Percentiles rank a stretch among this genome's conserved stretches.
phyloP scores from a whole-genome alignment of 768 basidiomycete species.

The Mycena vulgaris region DNA sequence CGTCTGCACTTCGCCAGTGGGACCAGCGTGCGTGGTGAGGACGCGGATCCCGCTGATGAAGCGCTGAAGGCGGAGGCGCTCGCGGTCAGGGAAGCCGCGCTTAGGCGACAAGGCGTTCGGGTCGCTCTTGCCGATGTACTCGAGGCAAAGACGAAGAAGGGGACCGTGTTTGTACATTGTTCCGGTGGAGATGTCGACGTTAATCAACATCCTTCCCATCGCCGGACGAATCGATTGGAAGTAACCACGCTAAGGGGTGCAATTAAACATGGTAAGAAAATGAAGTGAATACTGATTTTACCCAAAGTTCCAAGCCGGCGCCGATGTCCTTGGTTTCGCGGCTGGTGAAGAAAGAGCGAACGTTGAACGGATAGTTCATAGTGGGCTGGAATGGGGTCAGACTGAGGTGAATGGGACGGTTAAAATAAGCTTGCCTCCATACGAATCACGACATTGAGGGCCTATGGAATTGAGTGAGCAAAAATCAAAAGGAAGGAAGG shows the following conservation, averaged over 20 bases:
- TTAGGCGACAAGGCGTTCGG: constrained; percentile 58
- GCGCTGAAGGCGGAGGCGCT: constrained; percentile 63
- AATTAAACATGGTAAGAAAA: neutral
- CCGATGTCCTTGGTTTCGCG: constrained; percentile 64
- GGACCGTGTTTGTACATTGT: constrained; percentile 76
- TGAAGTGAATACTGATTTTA: neutral
- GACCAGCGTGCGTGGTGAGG: constrained; percentile 39
- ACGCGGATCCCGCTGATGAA: constrained; percentile 62
- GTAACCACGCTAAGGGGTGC: constrained; percentile 74
- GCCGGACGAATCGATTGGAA: constrained; percentile 76
- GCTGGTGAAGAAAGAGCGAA: constrained; percentile 73
- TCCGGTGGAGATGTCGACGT: constrained; percentile 76
- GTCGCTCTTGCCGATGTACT: constrained; percentile 54
- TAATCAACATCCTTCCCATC: constrained; percentile 67
- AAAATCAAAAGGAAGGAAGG: constrained; percentile 21
- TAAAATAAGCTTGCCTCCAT: constrained; percentile 54
- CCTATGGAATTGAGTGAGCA: constrained; percentile 49
- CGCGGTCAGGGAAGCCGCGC: constrained; percentile 61
- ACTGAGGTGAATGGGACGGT: neutral
- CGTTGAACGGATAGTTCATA: constrained; percentile 72
- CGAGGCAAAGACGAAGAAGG: constrained; percentile 63
- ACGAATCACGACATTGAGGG: constrained; percentile 70
- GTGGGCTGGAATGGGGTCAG: constrained; percentile 52
- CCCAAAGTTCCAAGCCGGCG: constrained; percentile 64
- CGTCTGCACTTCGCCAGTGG: constrained; percentile 39